These are phyloP conservation scores for Calonectria pseudoreteaudii DNA, from an alignment of 2,329 filamentous ascomycete genomes.

Conservation along the genomic window DNA sequence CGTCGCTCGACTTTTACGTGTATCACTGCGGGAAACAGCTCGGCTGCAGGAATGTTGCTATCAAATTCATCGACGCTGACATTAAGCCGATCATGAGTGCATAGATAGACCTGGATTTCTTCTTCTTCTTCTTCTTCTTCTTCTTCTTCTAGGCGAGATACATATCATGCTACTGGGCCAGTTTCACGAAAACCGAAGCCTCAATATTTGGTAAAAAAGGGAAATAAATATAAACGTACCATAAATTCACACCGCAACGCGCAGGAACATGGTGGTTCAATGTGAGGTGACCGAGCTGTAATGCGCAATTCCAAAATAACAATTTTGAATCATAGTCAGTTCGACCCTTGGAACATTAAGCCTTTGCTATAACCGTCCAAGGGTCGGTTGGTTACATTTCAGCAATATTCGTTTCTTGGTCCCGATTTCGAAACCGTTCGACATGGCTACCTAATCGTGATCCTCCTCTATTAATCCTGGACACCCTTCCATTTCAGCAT, in stretches of 20 bases:
- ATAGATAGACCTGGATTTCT: no score
- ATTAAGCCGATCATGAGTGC: not conserved
- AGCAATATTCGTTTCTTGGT: not conserved
- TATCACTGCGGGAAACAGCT: slow-evolving; percentile 34
- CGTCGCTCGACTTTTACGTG: slow-evolving; percentile 40
- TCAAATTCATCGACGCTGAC: slow-evolving; percentile 31
- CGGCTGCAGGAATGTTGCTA: slow-evolving; percentile 33
- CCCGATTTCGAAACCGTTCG: not conserved
- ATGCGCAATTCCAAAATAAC: not conserved
- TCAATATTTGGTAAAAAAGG: not conserved
- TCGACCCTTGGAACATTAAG: no score
- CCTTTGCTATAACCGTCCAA: no score
- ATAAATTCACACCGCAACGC: not conserved
- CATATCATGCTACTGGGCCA: not conserved
- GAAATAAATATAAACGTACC: not conserved
- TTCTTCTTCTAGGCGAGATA: not conserved
- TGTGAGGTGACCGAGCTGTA: not conserved
- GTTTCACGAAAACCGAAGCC: not conserved
- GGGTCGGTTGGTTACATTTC: not conserved
- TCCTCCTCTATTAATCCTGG: slow-evolving; percentile 91
- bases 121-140: not conserved
- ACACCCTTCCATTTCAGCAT: slow-evolving; percentile 84
- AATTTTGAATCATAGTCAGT: no score
- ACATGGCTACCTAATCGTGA: slow-evolving; percentile 58
- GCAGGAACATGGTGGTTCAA: not conserved